phyloP scores from a whole-genome alignment of 805 yeast species.

The Cyberlindnera japonica region DNA sequence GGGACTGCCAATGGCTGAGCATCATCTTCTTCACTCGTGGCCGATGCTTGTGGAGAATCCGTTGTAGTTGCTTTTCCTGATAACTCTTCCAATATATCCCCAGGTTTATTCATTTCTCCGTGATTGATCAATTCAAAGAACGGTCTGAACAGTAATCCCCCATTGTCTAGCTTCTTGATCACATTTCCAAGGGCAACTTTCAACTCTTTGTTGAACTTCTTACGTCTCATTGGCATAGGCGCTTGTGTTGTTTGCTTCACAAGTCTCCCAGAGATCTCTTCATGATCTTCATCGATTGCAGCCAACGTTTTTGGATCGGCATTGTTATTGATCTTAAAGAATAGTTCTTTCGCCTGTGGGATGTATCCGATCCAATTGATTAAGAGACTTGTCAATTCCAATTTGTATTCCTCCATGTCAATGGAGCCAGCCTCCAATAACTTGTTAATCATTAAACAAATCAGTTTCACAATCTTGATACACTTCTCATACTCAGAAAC shows the following conservation, averaged over 20 bases:
- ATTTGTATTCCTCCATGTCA: constrained; percentile 47
- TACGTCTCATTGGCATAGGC: constrained; percentile 9
- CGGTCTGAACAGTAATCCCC: constrained; percentile 23
- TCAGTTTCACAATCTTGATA: constrained; percentile 43
- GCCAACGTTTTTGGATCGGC: no score
- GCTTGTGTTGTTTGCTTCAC: constrained; percentile 1
- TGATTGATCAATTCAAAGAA: constrained; percentile 25
- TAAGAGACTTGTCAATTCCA: constrained; percentile 57
- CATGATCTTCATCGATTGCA: no score
- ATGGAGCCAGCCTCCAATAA: constrained; percentile 44
- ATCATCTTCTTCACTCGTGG: neutral
- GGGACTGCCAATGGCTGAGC: neutral
- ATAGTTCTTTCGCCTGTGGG: constrained; percentile 61
- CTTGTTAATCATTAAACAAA: constrained; percentile 61
- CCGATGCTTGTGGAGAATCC: no score
- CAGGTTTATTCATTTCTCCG: neutral
- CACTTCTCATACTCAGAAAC: constrained; percentile 26
- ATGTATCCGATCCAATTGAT: constrained; percentile 62
- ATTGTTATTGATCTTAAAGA: constrained; percentile 36
- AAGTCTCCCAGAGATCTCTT: no score
- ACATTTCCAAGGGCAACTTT: constrained; percentile 24
- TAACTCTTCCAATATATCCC: neutral
- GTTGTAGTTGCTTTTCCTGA: neutral
- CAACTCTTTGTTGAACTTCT: constrained; percentile 22
- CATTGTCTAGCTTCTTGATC: constrained; percentile 25